A percentile compares a stretch with the other conserved stretches of the same genome.
phyloP scores from a whole-genome alignment of 1,284 basidiomycete species.

The Microbotryum saponariae region DNA sequence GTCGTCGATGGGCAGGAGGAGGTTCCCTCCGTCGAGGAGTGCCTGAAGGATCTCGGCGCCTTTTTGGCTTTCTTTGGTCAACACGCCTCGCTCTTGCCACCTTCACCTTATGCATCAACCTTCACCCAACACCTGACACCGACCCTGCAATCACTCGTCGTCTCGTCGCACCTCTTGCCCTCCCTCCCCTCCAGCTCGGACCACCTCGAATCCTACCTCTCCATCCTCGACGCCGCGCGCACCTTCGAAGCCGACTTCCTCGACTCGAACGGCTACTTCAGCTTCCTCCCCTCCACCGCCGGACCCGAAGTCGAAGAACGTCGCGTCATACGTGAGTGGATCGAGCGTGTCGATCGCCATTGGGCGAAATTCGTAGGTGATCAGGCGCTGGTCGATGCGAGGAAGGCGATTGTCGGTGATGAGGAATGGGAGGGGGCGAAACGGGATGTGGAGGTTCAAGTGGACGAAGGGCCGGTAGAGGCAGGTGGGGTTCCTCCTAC shows the following conservation, averaged over 20 bases:
- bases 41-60: conserved; percentile 1
- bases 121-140: conserved; percentile 27
- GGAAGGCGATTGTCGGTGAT: conserved; percentile 12
- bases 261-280: conserved; percentile 8
- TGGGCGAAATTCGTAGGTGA: conserved; percentile 23
- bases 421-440: conserved; percentile 21
- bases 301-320: conserved; percentile 17
- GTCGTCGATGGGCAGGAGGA: not conserved
- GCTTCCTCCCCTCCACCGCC: conserved; percentile 21
- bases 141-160: conserved; percentile 22
- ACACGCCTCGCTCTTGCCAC: conserved; percentile 22
- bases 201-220: conserved; percentile 12
- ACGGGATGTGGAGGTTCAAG: conserved; percentile 18
- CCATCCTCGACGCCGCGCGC: conserved; percentile 5
- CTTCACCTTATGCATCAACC: conserved; percentile 14
- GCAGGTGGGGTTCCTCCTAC: not conserved
- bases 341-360: conserved; percentile 15
- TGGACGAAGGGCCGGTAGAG: conserved; percentile 9
- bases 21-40: not conserved
- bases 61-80: conserved; percentile 23
- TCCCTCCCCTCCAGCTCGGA: conserved; percentile 16
- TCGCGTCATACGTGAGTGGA: conserved; percentile 22
- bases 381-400: conserved; percentile 15
- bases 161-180: conserved; percentile 22
- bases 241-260: conserved; percentile 22